phyloP scores from a whole-genome alignment of 2,329 filamentous ascomycete species.

The Penicillium griseofulvum region DNA sequence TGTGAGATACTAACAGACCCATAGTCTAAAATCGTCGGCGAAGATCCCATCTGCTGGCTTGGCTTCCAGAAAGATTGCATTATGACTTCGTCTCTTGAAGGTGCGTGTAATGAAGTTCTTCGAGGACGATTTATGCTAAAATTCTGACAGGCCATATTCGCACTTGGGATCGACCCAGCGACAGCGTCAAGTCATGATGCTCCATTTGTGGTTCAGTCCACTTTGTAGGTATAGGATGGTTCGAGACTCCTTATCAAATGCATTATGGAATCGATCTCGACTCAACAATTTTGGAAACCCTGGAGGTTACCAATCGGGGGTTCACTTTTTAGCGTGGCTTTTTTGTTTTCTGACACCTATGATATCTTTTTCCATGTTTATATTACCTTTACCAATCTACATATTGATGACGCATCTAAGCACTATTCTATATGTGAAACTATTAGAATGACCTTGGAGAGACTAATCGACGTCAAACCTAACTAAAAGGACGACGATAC shows the following conservation, averaged over 20 bases:
- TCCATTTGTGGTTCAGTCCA: not conserved
- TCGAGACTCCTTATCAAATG: too few species aligned
- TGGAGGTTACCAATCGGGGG: not conserved
- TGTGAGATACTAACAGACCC: slow-evolving; percentile 9
- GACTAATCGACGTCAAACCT: too few species aligned
- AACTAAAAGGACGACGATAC: not conserved
- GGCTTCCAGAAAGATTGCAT: slow-evolving; percentile 94
- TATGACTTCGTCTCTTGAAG: slow-evolving; percentile 85
- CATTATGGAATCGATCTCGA: not conserved
- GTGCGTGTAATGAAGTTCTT: slow-evolving; percentile 52
- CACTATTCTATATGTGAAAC: not conserved
- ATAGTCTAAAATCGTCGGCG: slow-evolving; percentile 78
- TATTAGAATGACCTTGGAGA: not conserved
- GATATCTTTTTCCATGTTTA: not conserved
- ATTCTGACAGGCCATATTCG: slow-evolving; percentile 63
- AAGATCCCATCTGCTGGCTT: slow-evolving; percentile 83
- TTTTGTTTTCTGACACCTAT: not conserved
- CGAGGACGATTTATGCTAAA: slow-evolving; percentile 9
- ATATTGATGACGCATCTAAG: not conserved
- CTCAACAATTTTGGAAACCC: not conserved
- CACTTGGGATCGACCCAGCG: slow-evolving; percentile 67
- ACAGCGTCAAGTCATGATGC: slow-evolving; percentile 33
- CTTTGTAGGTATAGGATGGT: not conserved
- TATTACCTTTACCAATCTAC: not conserved
- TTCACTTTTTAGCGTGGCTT: not conserved